Evolutionary conservation across 163 green algal species (phyloP).

Genomic region (Chlamydomonas reinhardtii): DNA sequence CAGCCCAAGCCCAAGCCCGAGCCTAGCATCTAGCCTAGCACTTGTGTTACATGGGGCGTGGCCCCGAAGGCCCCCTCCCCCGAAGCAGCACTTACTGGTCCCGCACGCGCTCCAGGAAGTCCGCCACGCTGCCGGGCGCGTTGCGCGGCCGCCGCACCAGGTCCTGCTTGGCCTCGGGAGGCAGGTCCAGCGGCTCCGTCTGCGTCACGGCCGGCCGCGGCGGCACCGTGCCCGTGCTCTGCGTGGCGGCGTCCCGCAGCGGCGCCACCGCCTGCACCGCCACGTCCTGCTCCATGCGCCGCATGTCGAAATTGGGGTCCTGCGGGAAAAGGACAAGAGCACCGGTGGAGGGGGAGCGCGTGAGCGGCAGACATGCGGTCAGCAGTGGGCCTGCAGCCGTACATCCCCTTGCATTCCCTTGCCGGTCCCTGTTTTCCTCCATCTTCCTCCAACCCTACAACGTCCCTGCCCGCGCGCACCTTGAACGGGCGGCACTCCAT

Average conservation of each 20-base stretch:
- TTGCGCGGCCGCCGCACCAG: conserved; percentile 20
- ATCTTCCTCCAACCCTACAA: too few species aligned
- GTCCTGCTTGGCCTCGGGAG: conserved; percentile 41
- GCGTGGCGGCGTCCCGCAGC: conserved; percentile 53
- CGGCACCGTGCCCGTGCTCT: conserved; percentile 52
- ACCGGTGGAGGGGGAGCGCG: too few species aligned
- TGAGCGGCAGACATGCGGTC: too few species aligned
- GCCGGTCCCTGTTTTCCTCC: too few species aligned
- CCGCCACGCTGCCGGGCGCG: conserved; percentile 11
- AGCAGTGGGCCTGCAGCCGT: too few species aligned
- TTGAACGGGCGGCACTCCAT: conserved; percentile 64
- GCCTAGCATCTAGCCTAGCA: too few species aligned
- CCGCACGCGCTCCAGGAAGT: conserved; percentile 64
- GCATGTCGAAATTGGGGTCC: conserved; percentile 82
- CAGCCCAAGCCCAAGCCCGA: too few species aligned
- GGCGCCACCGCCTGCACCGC: conserved; percentile 71
- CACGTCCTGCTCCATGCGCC: conserved; percentile 64
- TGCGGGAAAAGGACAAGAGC: conserved; percentile 22
- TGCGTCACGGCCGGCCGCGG: conserved; percentile 58
- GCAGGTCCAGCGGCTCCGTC: conserved; percentile 59
- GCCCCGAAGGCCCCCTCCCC: too few species aligned
- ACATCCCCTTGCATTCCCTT: too few species aligned
- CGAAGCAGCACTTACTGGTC: conserved; percentile 43
- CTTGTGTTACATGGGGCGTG: too few species aligned
- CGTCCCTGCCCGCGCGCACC: background rate